Evolutionary conservation across 345 rosid genomes (phyloP), one percentile per base, ranked within the genome.

Genomic region (Citrus hindsii): DNA sequence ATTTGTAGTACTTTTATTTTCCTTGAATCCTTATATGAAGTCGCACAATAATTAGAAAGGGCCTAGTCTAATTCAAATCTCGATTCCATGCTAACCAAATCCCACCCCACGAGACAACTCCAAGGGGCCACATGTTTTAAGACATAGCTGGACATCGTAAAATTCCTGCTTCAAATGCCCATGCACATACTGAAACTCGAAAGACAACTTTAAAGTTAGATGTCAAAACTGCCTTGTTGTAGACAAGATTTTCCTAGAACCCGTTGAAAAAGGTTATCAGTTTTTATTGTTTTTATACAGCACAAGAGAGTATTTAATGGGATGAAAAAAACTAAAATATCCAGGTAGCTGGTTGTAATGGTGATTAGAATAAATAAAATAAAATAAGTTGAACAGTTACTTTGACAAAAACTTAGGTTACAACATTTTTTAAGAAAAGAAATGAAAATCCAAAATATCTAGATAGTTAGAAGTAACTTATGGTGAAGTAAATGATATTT

Each of bases 111-210:
- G 25, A 24, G 35, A 59, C 55, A 73, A 73, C 76, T 37, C 67
- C 37, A 38, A 37, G 67, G 66, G 76, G 25, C 77, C 77, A 42
- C 30, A 42, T 40, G 59, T 12, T 19, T 35, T 38, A 16, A 40
- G 75, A 35, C 21, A 51, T 61, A 40, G 69, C 68, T 74, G 40
- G 77, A 61, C 35, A 28, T 33, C 55, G 9, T 25, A 28, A 18
- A 59, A 35, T 35, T 73, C 55, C 67, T 59, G 76, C 76, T 59
- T 59, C 67, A 60, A 22, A 24, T 24, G 74, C 5, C 60, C 74
- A 37, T 22, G 19, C 51, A 25, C 4, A 53, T 18, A 19, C 13
- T 24, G 32, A 38, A 60, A 60, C 27, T 61, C 60, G 63, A n/a
- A 42, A 27, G 69, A 9, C 12, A 61, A 25, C 56, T 24, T 73